phyloP scores from a whole-genome alignment of 2,329 filamentous ascomycete species.

The Xylariaceae sp. region DNA sequence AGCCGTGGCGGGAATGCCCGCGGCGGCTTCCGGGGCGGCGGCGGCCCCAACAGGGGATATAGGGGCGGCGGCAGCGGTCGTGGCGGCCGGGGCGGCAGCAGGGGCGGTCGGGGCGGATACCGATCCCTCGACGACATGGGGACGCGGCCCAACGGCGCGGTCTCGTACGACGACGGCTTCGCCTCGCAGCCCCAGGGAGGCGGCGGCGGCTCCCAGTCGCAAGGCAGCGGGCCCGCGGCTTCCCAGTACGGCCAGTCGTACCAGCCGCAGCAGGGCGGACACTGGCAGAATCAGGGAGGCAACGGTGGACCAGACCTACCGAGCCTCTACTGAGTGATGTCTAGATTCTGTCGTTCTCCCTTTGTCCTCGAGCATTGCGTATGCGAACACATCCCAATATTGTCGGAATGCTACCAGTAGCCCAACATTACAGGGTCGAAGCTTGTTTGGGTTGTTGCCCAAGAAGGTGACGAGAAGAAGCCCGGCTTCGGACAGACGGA shows the following conservation, averaged over 20 bases:
- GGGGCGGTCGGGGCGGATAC: constrained; percentile 46
- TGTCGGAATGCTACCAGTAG: too few relatives aligned
- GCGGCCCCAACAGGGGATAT: constrained; percentile 27
- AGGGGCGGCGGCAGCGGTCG: constrained; percentile 31
- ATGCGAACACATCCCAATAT: too few relatives aligned
- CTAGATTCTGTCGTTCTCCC: too few relatives aligned
- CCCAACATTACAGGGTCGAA: too few relatives aligned
- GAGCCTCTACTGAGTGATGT: constrained; percentile 37
- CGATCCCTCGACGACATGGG: constrained; percentile 61
- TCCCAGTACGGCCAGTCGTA: constrained; percentile 13
- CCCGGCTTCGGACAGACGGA: too few relatives aligned
- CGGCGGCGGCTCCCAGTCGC: constrained; percentile 12
- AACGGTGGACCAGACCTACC: constrained; percentile 27
- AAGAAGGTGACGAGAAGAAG: too few relatives aligned
- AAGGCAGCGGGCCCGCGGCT: constrained; percentile 4
- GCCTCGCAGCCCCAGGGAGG: constrained; percentile 18
- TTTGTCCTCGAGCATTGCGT: too few relatives aligned
- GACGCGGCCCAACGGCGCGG: constrained; percentile 34
- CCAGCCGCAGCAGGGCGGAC: constrained; percentile 12
- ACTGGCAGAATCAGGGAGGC: constrained; percentile 12
- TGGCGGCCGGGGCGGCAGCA: constrained; percentile 29
- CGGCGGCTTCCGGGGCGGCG: constrained; percentile 22
- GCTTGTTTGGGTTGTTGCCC: too few relatives aligned
- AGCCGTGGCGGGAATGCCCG: constrained; percentile 31
- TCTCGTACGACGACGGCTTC: constrained; percentile 41